A percentile compares a stretch with the other conserved stretches of the same genome.
These are phyloP conservation scores for Fusarium agapanthi DNA, from an alignment of 2,329 filamentous ascomycete genomes.

Conservation along the genomic window DNA sequence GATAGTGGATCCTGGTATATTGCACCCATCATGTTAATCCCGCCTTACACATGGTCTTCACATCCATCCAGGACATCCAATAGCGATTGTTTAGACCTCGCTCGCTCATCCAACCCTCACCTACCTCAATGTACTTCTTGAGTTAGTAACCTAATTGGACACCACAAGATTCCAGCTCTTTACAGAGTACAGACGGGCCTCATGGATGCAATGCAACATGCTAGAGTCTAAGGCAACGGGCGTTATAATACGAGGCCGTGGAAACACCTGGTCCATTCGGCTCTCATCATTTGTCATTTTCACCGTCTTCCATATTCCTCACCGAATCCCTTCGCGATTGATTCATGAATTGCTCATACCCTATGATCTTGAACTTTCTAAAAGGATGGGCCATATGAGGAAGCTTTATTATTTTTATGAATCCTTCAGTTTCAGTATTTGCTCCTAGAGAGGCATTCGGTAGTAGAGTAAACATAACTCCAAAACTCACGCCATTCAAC, in stretches of 20 bases:
- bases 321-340: too few relatives aligned
- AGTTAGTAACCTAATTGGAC: neutral
- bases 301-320: neutral
- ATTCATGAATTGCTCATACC: neutral
- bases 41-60: slow-evolving; percentile 14
- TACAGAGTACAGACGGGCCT: neutral
- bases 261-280: neutral
- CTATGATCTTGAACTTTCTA: neutral
- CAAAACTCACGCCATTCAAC: neutral
- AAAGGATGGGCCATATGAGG: neutral
- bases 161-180: neutral
- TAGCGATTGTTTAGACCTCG: neutral
- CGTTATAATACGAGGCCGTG: neutral
- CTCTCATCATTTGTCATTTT: neutral
- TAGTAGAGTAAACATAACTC: neutral
- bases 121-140: neutral
- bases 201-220: neutral
- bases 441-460: neutral
- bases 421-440: neutral
- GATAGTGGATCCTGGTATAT: slow-evolving; percentile 1
- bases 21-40: neutral
- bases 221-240: neutral
- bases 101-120: slow-evolving; percentile 2
- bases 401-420: neutral
- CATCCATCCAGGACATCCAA: neutral